Base-by-base conservation (phyloP, 2,329 filamentous ascomycete species). In the Chrysoporthe puriensis region DNA sequence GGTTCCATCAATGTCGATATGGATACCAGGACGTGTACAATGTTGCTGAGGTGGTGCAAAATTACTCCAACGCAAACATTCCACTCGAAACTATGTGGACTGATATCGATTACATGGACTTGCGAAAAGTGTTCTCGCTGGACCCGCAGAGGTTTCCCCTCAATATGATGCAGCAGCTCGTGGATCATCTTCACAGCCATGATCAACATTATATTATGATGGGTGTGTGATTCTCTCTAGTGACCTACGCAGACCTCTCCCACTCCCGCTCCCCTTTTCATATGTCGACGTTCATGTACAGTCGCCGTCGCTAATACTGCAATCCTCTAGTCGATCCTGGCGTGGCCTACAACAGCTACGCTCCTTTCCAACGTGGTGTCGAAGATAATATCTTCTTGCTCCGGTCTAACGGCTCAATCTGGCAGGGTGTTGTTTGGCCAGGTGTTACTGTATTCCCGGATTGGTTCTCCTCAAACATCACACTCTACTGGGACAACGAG, bases 241-340 rank as follows among this genome's bases (percentile, higher is more conserved):
- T 26, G 26, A 8, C 13, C 13, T 36, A 2, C 21, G 14, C 18
- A n/a, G 6, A 26, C 21, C 0, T 26, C 6, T 50, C 18, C 46
- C 6, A 1, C 46, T 2, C 18, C 46, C 44, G 6, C 44, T 18
- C 5, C 32, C n/a, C 34, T n/a, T 13, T 13, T 52, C n/a, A 14
- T 63, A 14, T 43, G 2, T 16, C 40, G 13, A 26, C 26, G 26
- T 26, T 26, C 26, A 2, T 44, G 1, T 44, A 11, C 32, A 7
- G 6, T 14, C 6, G 26, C 34, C 36, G 13, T 26, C 3, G n/a
- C 61, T 54, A 32, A 63, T 26, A 16, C 34, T 11, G 7, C 2
- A 84, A 92, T 36, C 79, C 94, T 63, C 96, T 95, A 88, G 90
- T 95, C 0, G 92, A 96, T 72, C 90, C 90, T 2, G 87, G 88